Base-by-base conservation (phyloP, 1,284 basidiomycete genomes). In the Sparassis latifolia region DNA sequence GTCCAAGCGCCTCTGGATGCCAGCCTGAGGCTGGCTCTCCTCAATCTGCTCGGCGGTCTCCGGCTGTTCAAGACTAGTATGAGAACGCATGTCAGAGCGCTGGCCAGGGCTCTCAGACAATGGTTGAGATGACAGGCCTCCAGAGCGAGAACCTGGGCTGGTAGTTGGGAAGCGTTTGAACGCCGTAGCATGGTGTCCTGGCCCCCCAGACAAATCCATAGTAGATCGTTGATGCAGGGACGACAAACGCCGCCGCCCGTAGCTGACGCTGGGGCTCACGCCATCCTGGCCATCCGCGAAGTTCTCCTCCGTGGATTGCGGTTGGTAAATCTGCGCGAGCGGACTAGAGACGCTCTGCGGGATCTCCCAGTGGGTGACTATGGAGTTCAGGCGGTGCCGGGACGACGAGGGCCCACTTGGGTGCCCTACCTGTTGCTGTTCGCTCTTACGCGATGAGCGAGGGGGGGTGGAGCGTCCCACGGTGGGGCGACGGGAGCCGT, bases 311-410 rank as follows among this genome's bases (percentile, higher is more conserved):
- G 82, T 67, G 5, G 82, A 54, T 20, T 88, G 57, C 3, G 87
- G 84, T 52, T 83, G 82, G 62, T 80, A 90, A 10, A 87, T 72
- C 61, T 88, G 85, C 3, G 86, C 84, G 2, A 90, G 71, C 20
- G 87, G 87, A 58, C 84, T 85, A 5, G 72, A 64, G 46, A 73
- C 70, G 42, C 62, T 72, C 30, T 76, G 73, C 3, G 66, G 62
- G 33, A 67, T 55, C 39, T 80, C 77, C 7, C 69, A 65, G 40
- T 72, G 75, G 41, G 66, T 69, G 49, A 78, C 53, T 3, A 77
- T 57, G 1, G 84, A 78, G 44, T 70, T 69, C 9, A 80, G 47
- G 30, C 82, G 75, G 33, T 69, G 62, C 35, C 75, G 74, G 12
- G 73, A 63, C n/a, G 47, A 44, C 7, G 50, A 51, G 20, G 52